Evolutionary conservation across 1,284 basidiomycete species (phyloP).

Genomic region (Schizopora paradoxa): DNA sequence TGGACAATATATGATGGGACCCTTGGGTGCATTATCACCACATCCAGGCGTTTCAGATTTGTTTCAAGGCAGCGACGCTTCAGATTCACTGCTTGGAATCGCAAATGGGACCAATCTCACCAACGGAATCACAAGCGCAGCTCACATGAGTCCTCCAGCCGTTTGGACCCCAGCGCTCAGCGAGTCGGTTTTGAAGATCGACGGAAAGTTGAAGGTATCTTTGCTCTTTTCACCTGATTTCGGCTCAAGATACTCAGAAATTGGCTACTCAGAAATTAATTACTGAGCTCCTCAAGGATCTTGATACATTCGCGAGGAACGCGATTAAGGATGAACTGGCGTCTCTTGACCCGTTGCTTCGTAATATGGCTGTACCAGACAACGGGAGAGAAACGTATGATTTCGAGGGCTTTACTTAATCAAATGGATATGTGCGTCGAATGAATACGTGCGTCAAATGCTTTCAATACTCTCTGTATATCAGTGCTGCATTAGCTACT

Average conservation of each 20-base stretch:
- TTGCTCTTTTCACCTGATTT: constrained; percentile 8
- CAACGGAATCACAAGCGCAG: constrained; percentile 22
- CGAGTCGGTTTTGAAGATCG: constrained; percentile 74
- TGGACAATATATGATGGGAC: constrained; percentile 70
- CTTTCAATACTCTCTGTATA: too few relatives aligned
- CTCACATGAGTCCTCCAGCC: constrained; percentile 45
- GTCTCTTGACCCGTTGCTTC: constrained; percentile 69
- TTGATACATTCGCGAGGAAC: constrained; percentile 73
- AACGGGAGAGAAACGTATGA: constrained; percentile 40
- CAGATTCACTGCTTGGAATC: constrained; percentile 53
- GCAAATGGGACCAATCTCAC: constrained; percentile 38
- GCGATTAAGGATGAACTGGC: constrained; percentile 78
- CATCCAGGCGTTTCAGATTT: constrained; percentile 79
- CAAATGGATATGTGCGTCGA: too few relatives aligned
- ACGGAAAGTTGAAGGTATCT: constrained; percentile 74
- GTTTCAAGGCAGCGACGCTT: constrained; percentile 41
- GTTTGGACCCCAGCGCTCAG: constrained; percentile 58
- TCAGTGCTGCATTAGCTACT: too few relatives aligned
- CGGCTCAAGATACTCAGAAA: constrained; percentile 3
- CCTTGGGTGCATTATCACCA: constrained; percentile 63
- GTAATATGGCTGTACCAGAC: constrained; percentile 42
- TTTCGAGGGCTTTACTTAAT: constrained; percentile 42
- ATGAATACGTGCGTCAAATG: too few relatives aligned
- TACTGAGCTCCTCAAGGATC: constrained; percentile 67
- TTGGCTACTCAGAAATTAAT: constrained; percentile 64